A percentile compares a stretch with the other conserved stretches of the same genome.
These are phyloP conservation scores for Lasiodiplodia sp. DNA, from an alignment of 2,329 filamentous ascomycete genomes.

Conservation along the genomic window DNA sequence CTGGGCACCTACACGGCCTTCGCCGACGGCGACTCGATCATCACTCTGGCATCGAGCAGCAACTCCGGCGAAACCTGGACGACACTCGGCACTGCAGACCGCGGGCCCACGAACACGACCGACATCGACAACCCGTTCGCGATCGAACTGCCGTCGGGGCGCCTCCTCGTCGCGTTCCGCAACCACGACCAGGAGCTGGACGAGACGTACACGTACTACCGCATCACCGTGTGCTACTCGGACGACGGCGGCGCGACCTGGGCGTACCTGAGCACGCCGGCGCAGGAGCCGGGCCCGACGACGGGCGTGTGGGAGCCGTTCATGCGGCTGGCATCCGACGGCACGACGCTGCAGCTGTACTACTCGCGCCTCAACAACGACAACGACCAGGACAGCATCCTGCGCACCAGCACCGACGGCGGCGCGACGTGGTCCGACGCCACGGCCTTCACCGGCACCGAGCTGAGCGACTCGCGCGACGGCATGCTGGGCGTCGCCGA, in stretches of 20 bases:
- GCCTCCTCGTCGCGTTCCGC: conserved; percentile 43
- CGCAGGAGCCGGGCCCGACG: conserved; percentile 33
- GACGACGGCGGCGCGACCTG: conserved; percentile 52
- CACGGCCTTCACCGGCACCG: conserved; percentile 46
- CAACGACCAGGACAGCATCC: conserved; percentile 53
- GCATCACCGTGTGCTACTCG: conserved; percentile 53
- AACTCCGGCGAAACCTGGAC: conserved; percentile 36
- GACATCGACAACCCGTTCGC: conserved; percentile 44
- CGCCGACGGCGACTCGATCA: conserved; percentile 34
- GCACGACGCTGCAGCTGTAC: conserved; percentile 51
- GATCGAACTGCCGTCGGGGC: conserved; percentile 43
- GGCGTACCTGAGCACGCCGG: conserved; percentile 42
- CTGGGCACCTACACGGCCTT: conserved; percentile 41
- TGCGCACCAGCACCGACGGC: conserved; percentile 50
- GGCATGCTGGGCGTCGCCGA: conserved; percentile 56
- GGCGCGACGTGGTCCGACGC: conserved; percentile 49
- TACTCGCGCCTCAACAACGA: conserved; percentile 52
- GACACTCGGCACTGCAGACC: conserved; percentile 33
- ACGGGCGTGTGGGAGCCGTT: conserved; percentile 59
- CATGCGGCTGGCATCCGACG: conserved; percentile 48
- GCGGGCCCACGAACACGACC: conserved; percentile 34
- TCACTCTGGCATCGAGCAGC: conserved; percentile 34
- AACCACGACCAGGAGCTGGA: conserved; percentile 41
- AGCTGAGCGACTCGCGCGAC: conserved; percentile 46
- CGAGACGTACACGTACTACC: conserved; percentile 42